Base-by-base conservation (phyloP, 805 yeast species). In the Saturnispora sanitii region DNA sequence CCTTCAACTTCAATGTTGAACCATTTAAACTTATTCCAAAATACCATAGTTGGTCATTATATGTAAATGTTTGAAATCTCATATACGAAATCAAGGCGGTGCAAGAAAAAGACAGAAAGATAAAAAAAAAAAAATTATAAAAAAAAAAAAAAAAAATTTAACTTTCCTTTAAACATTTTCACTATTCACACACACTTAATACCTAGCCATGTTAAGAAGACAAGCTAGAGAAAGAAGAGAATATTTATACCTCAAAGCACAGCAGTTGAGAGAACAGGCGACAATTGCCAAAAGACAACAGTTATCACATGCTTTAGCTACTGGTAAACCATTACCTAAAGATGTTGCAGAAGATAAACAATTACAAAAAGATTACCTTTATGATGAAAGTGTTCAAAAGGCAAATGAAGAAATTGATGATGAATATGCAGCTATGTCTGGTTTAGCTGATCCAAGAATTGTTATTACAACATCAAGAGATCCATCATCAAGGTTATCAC, bases 181-280 rank as follows among this genome's bases (percentile, higher is more conserved):
- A 22, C 15, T 28, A 17, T 18, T 20, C 29, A 16, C 6, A 28
- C 17, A 13, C 32, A 13, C 8, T 9, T 6, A 28, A 12, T 6
- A 21, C n/a, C 4, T 28, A 19, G 52, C 2, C 12, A 71, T 72
- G 96, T 63, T 86, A 42, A 76, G 98, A 62, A 77, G 86, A 67
- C 95, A 90, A 56, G 96, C 97, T 6, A 78, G 98, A 65, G 96
- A 92, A 60, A 75, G 98, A 66, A 77, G 94, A 61, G 97, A 92
- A 56, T 92, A 88, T 54, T 68, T 92, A 21, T 92, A 84, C 66
- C 73, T 86, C 38, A 87, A 88, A 58, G 84, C 96, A 0, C 76
- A 84, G 38, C 92, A 86, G 57, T 71, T 90, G 27, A 95, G 92
- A 58, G 97, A 92, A 49, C 82, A 95, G 9, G 75, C 82, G 18